Conservation (phyloP, 371 early-diverging fungal species). For the Mucor racemosus region DNA sequence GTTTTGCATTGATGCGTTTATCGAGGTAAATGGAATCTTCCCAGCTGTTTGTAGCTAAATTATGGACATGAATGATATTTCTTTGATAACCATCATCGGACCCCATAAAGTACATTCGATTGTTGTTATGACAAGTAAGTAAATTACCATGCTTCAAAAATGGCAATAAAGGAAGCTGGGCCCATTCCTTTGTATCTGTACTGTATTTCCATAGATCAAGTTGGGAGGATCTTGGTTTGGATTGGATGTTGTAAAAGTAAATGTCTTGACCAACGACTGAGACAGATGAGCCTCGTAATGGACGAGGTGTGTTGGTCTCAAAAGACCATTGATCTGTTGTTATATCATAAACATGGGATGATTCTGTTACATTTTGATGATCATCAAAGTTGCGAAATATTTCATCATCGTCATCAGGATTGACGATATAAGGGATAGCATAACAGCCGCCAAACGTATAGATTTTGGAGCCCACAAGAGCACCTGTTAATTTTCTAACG, state of each 20-base stretch:
- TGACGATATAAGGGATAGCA: background rate
- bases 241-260: background rate
- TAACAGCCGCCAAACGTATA: conserved; percentile 6
- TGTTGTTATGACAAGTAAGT: background rate
- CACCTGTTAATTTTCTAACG: background rate
- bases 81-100: background rate
- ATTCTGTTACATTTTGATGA: background rate
- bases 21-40: background rate
- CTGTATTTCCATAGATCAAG: background rate
- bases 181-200: background rate
- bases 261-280: background rate
- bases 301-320: background rate
- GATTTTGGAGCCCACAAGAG: background rate
- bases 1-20: background rate
- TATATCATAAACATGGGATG: background rate
- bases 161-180: background rate
- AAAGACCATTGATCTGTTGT: background rate
- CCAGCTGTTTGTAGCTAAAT: background rate
- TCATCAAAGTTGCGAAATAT: background rate
- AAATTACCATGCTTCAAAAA: background rate
- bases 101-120: background rate
- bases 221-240: background rate
- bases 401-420: background rate
- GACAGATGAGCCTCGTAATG: background rate
- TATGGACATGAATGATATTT: background rate